Percentiles rank a stretch among this genome's conserved stretches.
These are phyloP conservation scores for Malassezia caprae DNA, from an alignment of 1,284 basidiomycete genomes.

Conservation along the genomic window DNA sequence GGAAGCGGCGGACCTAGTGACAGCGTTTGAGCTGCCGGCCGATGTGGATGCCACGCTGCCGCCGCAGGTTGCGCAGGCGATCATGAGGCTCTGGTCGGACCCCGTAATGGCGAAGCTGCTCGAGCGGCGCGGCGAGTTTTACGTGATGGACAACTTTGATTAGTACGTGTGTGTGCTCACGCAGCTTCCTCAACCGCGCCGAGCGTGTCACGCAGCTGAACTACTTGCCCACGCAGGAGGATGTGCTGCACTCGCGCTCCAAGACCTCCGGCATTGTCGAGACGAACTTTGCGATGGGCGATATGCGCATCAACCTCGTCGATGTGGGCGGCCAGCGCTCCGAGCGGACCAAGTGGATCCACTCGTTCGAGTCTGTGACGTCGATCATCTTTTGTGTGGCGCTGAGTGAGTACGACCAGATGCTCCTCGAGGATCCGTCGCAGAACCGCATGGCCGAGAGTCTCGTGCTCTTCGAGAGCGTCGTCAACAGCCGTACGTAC, in stretches of 20 bases:
- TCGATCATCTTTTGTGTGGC: slow-evolving; percentile 45
- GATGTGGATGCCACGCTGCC: slow-evolving; percentile 48
- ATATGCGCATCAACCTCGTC: slow-evolving; percentile 48
- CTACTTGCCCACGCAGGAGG: slow-evolving; percentile 77
- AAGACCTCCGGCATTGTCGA: slow-evolving; percentile 91
- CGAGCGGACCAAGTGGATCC: slow-evolving; percentile 47
- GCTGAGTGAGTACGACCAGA: slow-evolving; percentile 44
- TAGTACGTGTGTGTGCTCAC: slow-evolving; percentile 58
- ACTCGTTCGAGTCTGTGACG: slow-evolving; percentile 47
- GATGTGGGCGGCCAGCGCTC: slow-evolving; percentile 45
- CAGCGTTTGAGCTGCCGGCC: slow-evolving; percentile 39
- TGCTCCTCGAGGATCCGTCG: slow-evolving; percentile 36
- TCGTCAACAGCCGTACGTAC: slow-evolving; percentile 62
- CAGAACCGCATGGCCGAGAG: slow-evolving; percentile 90
- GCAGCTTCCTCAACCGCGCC: slow-evolving; percentile 77
- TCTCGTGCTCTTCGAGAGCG: slow-evolving; percentile 80
- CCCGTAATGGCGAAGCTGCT: slow-evolving; percentile 75
- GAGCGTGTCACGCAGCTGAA: slow-evolving; percentile 66
- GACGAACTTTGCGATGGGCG: slow-evolving; percentile 55
- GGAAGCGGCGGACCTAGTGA: slow-evolving; percentile 55
- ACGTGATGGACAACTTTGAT: slow-evolving; percentile 86
- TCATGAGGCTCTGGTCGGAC: slow-evolving; percentile 79
- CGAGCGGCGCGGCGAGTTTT: slow-evolving; percentile 79
- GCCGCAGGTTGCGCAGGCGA: slow-evolving; percentile 57
- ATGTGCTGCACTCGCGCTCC: slow-evolving; percentile 75